phyloP scores from a whole-genome alignment of 2,329 filamentous ascomycete genomes.

The Sphaerulina populicola region DNA sequence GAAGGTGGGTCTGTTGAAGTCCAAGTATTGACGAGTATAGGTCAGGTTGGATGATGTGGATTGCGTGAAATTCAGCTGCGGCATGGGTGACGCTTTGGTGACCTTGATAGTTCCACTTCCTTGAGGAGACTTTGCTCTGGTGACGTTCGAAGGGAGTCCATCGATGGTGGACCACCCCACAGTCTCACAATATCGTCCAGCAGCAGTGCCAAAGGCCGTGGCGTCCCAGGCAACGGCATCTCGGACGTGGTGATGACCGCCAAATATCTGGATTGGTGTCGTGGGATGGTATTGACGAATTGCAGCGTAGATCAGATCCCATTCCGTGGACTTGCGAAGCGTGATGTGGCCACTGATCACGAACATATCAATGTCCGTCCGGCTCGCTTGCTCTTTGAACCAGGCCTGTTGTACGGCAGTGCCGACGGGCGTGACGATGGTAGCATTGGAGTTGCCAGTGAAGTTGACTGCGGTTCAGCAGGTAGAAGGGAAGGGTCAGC shows the following conservation, averaged over 20 bases:
- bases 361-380: constrained; percentile 54
- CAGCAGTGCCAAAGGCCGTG: constrained; percentile 53
- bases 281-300: constrained; percentile 51
- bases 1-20: constrained; percentile 61
- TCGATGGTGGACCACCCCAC: constrained; percentile 59
- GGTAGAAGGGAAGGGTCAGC: too few relatives aligned
- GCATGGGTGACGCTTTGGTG: constrained; percentile 24
- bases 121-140: constrained; percentile 35
- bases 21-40: constrained; percentile 56
- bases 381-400: constrained; percentile 52
- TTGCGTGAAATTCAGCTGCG: constrained; percentile 18
- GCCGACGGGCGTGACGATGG: constrained; percentile 51
- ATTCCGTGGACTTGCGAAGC: constrained; percentile 38
- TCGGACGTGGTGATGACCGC: constrained; percentile 42
- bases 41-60: constrained; percentile 24
- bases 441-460: constrained; percentile 52
- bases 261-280: constrained; percentile 57
- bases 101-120: constrained; percentile 32
- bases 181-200: constrained; percentile 58
- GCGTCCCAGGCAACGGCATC: constrained; percentile 59
- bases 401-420: constrained; percentile 48
- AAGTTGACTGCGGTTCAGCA: constrained; percentile 33
- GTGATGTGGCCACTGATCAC: constrained; percentile 58
- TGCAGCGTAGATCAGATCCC: constrained; percentile 47
- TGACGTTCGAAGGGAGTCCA: constrained; percentile 45